These are phyloP conservation scores for Phytopythium vexans DNA, from an alignment of 352 stramenopile genomes.

Conservation along the genomic window DNA sequence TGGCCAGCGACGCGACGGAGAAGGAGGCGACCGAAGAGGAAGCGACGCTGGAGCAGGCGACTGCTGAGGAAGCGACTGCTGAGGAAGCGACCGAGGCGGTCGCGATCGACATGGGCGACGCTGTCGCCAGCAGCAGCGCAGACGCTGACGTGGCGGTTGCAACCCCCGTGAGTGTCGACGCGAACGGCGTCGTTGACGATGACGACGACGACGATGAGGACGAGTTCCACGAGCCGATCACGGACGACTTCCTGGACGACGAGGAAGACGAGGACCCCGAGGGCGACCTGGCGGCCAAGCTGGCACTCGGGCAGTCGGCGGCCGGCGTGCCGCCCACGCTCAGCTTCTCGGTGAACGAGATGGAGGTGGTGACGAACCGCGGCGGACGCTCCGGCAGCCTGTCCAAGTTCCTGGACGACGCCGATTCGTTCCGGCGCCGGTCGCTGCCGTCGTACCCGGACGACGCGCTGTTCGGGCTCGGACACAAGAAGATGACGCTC, in stretches of 20 bases:
- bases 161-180: not conserved
- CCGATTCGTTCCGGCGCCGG: constrained; percentile 64
- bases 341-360: constrained; percentile 79
- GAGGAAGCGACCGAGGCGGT: constrained; percentile 10
- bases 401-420: constrained; percentile 80
- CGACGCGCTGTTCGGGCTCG: constrained; percentile 39
- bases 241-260: constrained; percentile 23
- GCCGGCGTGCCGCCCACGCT: constrained; percentile 50
- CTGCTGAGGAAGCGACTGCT: constrained; percentile 10
- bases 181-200: constrained; percentile 19
- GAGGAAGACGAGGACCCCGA: constrained; percentile 15
- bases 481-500: constrained; percentile 71
- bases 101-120: not conserved
- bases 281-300: constrained; percentile 9
- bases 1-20: not conserved
- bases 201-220: constrained; percentile 34
- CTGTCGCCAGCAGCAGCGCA: too few relatives aligned
- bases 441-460: constrained; percentile 75
- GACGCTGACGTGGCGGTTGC: constrained; percentile 7
- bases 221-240: constrained; percentile 44
- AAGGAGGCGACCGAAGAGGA: not conserved
- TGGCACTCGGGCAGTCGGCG: constrained; percentile 12
- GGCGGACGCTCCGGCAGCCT: constrained; percentile 60
- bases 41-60: constrained; percentile 1
- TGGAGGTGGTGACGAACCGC: constrained; percentile 81